Conservation (phyloP, 2,329 filamentous ascomycete species). For the Penicillium concentricum region DNA sequence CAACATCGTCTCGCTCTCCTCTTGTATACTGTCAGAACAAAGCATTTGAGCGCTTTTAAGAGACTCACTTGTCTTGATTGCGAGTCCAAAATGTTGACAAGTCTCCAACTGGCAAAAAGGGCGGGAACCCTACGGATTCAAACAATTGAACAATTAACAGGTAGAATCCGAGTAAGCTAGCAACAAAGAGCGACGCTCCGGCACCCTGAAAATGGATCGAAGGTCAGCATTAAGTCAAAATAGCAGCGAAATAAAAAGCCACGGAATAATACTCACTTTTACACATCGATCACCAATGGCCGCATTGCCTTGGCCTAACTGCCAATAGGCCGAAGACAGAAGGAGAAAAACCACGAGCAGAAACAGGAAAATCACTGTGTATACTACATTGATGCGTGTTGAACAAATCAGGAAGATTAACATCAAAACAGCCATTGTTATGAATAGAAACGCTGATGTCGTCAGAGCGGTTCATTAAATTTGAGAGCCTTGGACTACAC, state of each 20-base stretch:
- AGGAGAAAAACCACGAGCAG: conserved; percentile 60
- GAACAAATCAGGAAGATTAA: conserved; percentile 68
- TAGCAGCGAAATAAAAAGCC: background rate
- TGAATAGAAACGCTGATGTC: conserved; percentile 54
- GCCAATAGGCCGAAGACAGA: conserved; percentile 62
- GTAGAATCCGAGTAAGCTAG: conserved; percentile 52
- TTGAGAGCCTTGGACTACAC: accelerated
- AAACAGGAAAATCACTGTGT: conserved; percentile 66
- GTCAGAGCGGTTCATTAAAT: background rate
- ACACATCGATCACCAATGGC: conserved; percentile 30
- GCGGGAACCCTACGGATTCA: conserved; percentile 54
- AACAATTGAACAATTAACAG: conserved; percentile 56
- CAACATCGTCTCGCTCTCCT: background rate
- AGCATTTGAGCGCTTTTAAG: background rate
- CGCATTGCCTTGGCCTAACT: conserved; percentile 46
- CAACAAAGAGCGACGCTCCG: conserved; percentile 52
- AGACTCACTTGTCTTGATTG: conserved; percentile 4
- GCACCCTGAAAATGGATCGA: conserved; percentile 31
- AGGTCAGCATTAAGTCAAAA: background rate
- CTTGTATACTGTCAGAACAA: background rate
- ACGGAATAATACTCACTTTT: conserved; percentile 17
- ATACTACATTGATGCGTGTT: conserved; percentile 69
- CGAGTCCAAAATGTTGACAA: conserved; percentile 17
- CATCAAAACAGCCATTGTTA: conserved; percentile 66
- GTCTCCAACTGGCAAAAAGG: conserved; percentile 48